phyloP scores from a whole-genome alignment of 768 basidiomycete species.

The Hortiboletus campestris region DNA sequence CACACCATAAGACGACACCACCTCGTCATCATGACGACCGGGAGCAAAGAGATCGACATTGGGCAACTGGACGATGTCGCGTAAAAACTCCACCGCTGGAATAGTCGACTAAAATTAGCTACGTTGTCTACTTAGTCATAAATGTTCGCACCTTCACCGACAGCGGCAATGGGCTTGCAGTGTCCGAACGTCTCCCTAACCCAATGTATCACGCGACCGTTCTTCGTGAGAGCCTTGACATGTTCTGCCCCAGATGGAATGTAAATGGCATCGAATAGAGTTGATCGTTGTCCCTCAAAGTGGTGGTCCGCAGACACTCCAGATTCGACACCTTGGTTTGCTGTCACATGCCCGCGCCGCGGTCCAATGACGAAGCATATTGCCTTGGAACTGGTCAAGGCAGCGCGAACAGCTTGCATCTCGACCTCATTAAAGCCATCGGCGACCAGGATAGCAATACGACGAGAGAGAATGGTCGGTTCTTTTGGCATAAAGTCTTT shows the following conservation, averaged over 20 bases:
- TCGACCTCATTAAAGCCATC: slow-evolving; percentile 71
- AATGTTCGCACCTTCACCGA: slow-evolving; percentile 52
- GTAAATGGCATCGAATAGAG: slow-evolving; percentile 79
- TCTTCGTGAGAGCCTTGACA: slow-evolving; percentile 52
- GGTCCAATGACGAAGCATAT: slow-evolving; percentile 67
- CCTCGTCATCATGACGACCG: slow-evolving; percentile 31
- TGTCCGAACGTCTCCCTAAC: slow-evolving; percentile 85
- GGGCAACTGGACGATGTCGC: slow-evolving; percentile 44
- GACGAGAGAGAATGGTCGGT: slow-evolving; percentile 61
- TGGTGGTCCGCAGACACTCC: slow-evolving; percentile 61
- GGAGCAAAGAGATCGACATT: slow-evolving; percentile 42
- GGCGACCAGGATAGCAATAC: slow-evolving; percentile 72
- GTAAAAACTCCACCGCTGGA: slow-evolving; percentile 49
- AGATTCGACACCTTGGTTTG: slow-evolving; percentile 25
- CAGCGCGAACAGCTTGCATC: slow-evolving; percentile 56
- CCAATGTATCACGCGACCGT: slow-evolving; percentile 78
- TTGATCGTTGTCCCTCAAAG: slow-evolving; percentile 77
- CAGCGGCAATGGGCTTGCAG: slow-evolving; percentile 77
- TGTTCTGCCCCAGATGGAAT: slow-evolving; percentile 70
- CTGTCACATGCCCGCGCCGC: slow-evolving; percentile 51
- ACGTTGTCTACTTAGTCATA: not conserved
- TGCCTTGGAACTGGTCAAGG: slow-evolving; percentile 51
- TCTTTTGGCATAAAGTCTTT: slow-evolving; percentile 49
- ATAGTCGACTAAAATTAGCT: not conserved
- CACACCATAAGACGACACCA: slow-evolving; percentile 59